Evolutionary conservation across 306 rosid species (phyloP).

Genomic region (Astragalus membranaceus): DNA sequence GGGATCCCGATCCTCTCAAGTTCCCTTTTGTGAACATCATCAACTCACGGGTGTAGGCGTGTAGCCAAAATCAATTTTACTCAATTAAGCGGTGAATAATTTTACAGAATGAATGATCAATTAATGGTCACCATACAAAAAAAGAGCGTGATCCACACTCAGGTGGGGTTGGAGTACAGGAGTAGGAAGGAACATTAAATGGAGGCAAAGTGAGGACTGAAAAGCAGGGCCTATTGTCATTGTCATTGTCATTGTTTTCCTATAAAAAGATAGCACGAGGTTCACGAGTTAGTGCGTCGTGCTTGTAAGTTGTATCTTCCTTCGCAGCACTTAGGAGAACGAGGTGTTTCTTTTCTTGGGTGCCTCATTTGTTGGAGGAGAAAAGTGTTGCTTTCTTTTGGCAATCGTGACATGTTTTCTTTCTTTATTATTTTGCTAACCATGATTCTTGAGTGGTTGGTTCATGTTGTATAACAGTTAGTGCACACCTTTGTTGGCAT

Average conservation of each 20-base stretch:
- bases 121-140: no score
- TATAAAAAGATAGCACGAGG: slow-evolving; percentile 31
- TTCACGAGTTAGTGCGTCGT: slow-evolving; percentile 30
- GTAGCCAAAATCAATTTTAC: no score
- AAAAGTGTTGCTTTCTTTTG: neutral
- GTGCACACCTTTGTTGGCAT: slow-evolving; percentile 15
- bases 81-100: no score
- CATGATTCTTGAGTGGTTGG: slow-evolving; percentile 16
- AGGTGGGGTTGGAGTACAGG: neutral
- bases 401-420: neutral
- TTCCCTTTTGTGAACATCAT: neutral
- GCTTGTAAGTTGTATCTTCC: slow-evolving; percentile 22
- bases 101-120: no score
- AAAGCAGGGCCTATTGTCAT: neutral
- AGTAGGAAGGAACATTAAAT: neutral
- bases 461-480: slow-evolving; percentile 11
- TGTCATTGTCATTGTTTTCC: no score
- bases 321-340: neutral
- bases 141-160: neutral
- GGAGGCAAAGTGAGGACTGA: neutral
- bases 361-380: slow-evolving; percentile 13
- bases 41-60: no score
- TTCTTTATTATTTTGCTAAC: neutral
- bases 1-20: neutral
- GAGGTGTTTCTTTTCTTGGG: slow-evolving; percentile 6